phyloP scores from a whole-genome alignment of 805 yeast genomes.

The Yamadazyma phyllophila region DNA sequence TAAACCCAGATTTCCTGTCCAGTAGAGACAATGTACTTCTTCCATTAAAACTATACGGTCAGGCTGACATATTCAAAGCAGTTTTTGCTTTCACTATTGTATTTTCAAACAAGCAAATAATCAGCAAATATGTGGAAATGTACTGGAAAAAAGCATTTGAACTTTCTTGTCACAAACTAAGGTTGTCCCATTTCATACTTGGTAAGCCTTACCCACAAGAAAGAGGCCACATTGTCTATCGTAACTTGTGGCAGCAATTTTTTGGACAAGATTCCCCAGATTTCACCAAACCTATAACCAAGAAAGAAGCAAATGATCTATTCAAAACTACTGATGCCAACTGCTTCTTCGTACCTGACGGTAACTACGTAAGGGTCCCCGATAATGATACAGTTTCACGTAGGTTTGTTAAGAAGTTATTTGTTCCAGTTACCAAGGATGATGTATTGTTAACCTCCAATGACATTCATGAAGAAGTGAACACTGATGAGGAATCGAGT shows the following conservation, averaged over 20 bases:
- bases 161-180: conserved; percentile 51
- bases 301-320: conserved; percentile 40
- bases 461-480: conserved; percentile 1
- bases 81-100: conserved; percentile 6
- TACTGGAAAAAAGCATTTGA: conserved; percentile 67
- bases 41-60: conserved; percentile 21
- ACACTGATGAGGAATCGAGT: conserved; percentile 2
- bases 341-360: conserved; percentile 76
- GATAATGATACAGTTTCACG: conserved; percentile 73
- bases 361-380: conserved; percentile 83
- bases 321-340: conserved; percentile 43
- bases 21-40: conserved; percentile 20
- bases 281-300: conserved; percentile 49
- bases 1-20: conserved; percentile 6
- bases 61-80: conserved; percentile 11
- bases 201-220: conserved; percentile 62
- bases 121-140: conserved; percentile 35
- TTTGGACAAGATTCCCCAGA: conserved; percentile 47
- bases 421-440: conserved; percentile 79
- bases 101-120: neutral
- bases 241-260: conserved; percentile 46
- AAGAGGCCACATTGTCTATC: conserved; percentile 64
- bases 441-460: conserved; percentile 50
- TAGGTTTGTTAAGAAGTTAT: conserved; percentile 59
- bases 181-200: conserved; percentile 79